Evolutionary conservation across 345 rosid species (phyloP).

Genomic region (Camelina neglecta): DNA sequence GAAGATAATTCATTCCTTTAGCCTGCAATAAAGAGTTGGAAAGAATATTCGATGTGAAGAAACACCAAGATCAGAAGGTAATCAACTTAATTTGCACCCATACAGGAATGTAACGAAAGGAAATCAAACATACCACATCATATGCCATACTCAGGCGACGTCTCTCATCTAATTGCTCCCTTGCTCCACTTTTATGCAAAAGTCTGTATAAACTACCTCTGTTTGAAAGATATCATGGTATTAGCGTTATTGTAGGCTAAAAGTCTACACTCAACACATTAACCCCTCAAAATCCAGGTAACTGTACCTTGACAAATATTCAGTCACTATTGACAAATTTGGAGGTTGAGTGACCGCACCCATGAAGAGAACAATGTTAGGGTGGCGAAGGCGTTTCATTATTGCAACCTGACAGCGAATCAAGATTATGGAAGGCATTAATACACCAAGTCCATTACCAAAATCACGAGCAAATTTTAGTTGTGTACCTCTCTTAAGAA

Average conservation of each 20-base stretch:
- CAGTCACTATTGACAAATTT: slow-evolving; percentile 96
- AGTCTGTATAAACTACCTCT: slow-evolving; percentile 98
- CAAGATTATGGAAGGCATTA: slow-evolving; percentile 36
- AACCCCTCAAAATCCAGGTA: slow-evolving; percentile 13
- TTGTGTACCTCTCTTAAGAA: slow-evolving; percentile 89
- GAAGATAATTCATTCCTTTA: slow-evolving; percentile 99
- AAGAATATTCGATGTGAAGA: background rate
- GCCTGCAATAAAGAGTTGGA: slow-evolving; percentile 59
- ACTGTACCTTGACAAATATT: slow-evolving; percentile 88
- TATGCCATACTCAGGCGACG: slow-evolving; percentile 95
- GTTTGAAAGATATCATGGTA: slow-evolving; percentile 45
- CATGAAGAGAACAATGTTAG: slow-evolving; percentile 99
- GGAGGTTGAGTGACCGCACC: slow-evolving; percentile 99
- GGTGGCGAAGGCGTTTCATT: slow-evolving; percentile 98
- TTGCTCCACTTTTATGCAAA: slow-evolving; percentile 85
- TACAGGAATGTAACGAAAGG: background rate
- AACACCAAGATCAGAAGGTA: slow-evolving; percentile 9
- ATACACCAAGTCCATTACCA: slow-evolving; percentile 6
- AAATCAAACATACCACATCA: slow-evolving; percentile 78
- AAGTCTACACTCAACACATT: slow-evolving; percentile 5
- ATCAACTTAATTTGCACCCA: slow-evolving; percentile 16
- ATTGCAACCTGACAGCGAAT: slow-evolving; percentile 75
- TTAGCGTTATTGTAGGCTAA: slow-evolving; percentile 12
- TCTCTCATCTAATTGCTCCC: slow-evolving; percentile 87
- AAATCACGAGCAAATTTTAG: slow-evolving; percentile 4